Evolutionary conservation across 441 rosid genomes (phyloP).

Genomic region (Erodium trifolium): DNA sequence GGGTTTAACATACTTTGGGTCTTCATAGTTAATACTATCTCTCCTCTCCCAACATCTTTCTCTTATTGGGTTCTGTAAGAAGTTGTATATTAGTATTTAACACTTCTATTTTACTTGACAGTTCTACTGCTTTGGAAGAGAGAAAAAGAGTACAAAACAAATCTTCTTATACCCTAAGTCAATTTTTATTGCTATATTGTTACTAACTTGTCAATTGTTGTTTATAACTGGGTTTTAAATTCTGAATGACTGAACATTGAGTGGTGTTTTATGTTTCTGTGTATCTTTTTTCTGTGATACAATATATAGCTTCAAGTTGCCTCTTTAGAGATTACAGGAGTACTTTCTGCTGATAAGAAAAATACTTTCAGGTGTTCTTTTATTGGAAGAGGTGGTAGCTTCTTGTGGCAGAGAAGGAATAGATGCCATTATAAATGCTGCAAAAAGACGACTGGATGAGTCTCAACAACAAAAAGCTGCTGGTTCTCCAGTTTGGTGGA

Average conservation of each 20-base stretch:
- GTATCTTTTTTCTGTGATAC: background rate
- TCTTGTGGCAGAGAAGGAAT: slow-evolving; percentile 70
- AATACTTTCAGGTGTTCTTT: slow-evolving; percentile 55
- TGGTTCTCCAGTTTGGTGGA: slow-evolving; percentile 84
- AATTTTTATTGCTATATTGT: background rate
- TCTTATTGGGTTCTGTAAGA: background rate
- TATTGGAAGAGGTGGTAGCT: slow-evolving; percentile 75
- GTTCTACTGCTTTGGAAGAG: background rate
- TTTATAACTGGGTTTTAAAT: background rate
- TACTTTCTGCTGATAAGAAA: slow-evolving; percentile 16
- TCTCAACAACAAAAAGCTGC: slow-evolving; percentile 63
- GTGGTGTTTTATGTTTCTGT: background rate
- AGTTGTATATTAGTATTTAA: background rate
- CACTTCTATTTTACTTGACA: background rate
- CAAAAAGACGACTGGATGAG: slow-evolving; percentile 55
- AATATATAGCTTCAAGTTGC: slow-evolving; percentile 9
- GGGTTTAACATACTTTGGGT: background rate
- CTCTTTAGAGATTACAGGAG: slow-evolving; percentile 15
- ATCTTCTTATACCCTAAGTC: background rate
- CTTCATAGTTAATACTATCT: background rate
- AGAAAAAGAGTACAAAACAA: background rate
- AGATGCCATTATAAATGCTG: slow-evolving; percentile 61
- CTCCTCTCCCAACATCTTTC: background rate
- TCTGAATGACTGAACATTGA: background rate
- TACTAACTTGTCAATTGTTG: background rate